A percentile compares a stretch with the other conserved stretches of the same genome.
These are phyloP conservation scores for Boletus pseudopeckii DNA, from an alignment of 768 basidiomycete genomes.

Conservation along the genomic window DNA sequence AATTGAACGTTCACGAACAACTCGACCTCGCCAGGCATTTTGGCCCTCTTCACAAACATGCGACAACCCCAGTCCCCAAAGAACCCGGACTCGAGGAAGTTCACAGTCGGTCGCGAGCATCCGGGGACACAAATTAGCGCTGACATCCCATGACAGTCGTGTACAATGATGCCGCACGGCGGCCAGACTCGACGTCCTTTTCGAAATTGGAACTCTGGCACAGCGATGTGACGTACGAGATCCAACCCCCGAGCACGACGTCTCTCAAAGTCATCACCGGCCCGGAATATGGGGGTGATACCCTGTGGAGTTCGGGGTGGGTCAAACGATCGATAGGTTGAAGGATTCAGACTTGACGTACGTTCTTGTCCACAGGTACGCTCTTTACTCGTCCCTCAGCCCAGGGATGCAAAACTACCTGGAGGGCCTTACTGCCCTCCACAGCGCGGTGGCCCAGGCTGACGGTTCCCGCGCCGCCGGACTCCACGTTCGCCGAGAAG, in stretches of 20 bases:
- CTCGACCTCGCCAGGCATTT: constrained; percentile 69
- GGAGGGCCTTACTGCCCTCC: constrained; percentile 68
- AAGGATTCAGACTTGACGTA: constrained; percentile 7
- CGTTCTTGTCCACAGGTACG: constrained; percentile 46
- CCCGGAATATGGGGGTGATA: constrained; percentile 75
- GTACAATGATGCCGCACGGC: constrained; percentile 62
- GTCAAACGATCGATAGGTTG: constrained; percentile 13
- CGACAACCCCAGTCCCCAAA: constrained; percentile 71
- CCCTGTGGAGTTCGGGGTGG: constrained; percentile 77
- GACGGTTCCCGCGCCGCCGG: constrained; percentile 70
- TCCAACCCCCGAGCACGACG: constrained; percentile 77
- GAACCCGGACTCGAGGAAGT: constrained; percentile 73
- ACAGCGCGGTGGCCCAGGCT: constrained; percentile 76
- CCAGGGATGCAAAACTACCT: constrained; percentile 72
- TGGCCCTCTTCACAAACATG: constrained; percentile 78
- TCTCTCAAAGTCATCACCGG: constrained; percentile 71
- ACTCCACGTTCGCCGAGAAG: constrained; percentile 64
- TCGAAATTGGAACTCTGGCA: constrained; percentile 79
- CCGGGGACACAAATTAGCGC: neutral
- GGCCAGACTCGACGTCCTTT: constrained; percentile 62
- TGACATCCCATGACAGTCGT: constrained; percentile 46
- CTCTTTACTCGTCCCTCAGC: constrained; percentile 81
- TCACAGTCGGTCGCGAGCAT: constrained; percentile 45
- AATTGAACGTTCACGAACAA: constrained; percentile 63
- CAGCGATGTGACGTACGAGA: constrained; percentile 77